A percentile compares a stretch with the other conserved stretches of the same genome.
Conservation (phyloP, 768 basidiomycete species). For the Suillus lakei region DNA sequence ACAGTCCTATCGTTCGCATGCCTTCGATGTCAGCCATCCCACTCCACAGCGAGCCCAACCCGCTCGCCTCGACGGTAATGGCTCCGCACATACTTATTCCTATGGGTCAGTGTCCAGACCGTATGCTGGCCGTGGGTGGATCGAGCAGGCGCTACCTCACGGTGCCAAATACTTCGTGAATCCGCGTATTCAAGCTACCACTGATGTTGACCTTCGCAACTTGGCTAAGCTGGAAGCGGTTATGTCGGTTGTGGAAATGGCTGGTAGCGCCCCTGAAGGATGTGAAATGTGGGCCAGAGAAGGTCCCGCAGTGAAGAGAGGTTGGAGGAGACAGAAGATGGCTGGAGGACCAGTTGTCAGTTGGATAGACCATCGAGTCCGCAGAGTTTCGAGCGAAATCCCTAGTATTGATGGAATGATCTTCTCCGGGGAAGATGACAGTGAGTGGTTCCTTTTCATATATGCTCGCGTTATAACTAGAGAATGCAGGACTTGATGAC, state of each 20-base stretch:
- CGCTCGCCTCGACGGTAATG: slow-evolving; percentile 30
- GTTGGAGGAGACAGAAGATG: slow-evolving; percentile 37
- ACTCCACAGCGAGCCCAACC: slow-evolving; percentile 34
- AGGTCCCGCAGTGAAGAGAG: slow-evolving; percentile 31
- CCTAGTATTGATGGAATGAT: slow-evolving; percentile 37
- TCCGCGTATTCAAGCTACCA: slow-evolving; percentile 61
- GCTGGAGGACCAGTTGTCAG: slow-evolving; percentile 41
- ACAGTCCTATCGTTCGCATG: slow-evolving; percentile 25
- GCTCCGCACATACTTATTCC: slow-evolving; percentile 32
- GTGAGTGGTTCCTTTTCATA: slow-evolving; percentile 35
- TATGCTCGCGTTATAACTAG: neutral
- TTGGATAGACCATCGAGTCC: slow-evolving; percentile 71
- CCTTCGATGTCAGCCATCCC: slow-evolving; percentile 29
- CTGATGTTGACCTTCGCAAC: slow-evolving; percentile 70
- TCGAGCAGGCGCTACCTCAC: slow-evolving; percentile 77
- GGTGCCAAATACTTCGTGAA: slow-evolving; percentile 73
- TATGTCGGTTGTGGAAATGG: slow-evolving; percentile 36
- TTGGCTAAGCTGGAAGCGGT: slow-evolving; percentile 50
- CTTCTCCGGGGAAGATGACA: slow-evolving; percentile 41
- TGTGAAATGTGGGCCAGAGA: slow-evolving; percentile 72
- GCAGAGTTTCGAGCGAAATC: slow-evolving; percentile 54
- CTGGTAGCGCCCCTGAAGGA: slow-evolving; percentile 40
- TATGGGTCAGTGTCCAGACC: slow-evolving; percentile 32
- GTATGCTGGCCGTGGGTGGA: slow-evolving; percentile 61
- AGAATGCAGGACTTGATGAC: slow-evolving; percentile 62